A percentile compares a stretch with the other conserved stretches of the same genome.
phyloP scores from a whole-genome alignment of 495 filamentous ascomycete species.

The Penicillium daleae region DNA sequence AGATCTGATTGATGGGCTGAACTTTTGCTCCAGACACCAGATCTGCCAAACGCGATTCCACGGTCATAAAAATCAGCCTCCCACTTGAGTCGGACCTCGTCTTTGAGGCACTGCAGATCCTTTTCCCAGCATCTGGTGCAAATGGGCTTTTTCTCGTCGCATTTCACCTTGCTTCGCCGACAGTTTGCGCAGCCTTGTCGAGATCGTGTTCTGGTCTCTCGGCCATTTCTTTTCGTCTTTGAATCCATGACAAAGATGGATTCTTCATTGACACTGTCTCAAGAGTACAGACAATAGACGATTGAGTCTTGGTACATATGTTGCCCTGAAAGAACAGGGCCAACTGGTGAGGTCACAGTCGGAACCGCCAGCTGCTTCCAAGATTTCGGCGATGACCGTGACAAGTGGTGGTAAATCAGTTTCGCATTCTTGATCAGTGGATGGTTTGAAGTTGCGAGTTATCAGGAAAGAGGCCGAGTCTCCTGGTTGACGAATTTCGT shows the following conservation, averaged over 20 bases:
- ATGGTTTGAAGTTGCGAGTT: neutral
- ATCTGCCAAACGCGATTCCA: conserved; percentile 3
- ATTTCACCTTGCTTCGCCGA: conserved; percentile 21
- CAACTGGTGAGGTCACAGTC: too few relatives aligned
- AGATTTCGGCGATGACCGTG: too few relatives aligned
- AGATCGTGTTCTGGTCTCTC: conserved; percentile 4
- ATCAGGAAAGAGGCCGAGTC: neutral
- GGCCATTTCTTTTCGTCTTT: neutral
- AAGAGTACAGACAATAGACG: too few relatives aligned
- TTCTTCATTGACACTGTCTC: neutral
- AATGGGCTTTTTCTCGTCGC: conserved; percentile 18
- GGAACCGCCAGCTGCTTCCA: too few relatives aligned
- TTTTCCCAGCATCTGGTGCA: conserved; percentile 18
- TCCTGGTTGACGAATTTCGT: neutral
- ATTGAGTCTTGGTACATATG: too few relatives aligned
- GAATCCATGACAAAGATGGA: neutral
- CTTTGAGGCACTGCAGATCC: conserved; percentile 9
- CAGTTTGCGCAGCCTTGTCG: conserved; percentile 17
- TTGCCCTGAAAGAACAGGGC: too few relatives aligned
- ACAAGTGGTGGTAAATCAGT: too few relatives aligned
- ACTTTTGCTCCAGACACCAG: neutral
- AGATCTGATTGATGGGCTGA: neutral
- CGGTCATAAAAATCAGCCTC: neutral
- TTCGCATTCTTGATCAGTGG: neutral
- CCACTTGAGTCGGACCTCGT: neutral